phyloP scores from a whole-genome alignment of 768 basidiomycete genomes.

The Amanita jacksonii region DNA sequence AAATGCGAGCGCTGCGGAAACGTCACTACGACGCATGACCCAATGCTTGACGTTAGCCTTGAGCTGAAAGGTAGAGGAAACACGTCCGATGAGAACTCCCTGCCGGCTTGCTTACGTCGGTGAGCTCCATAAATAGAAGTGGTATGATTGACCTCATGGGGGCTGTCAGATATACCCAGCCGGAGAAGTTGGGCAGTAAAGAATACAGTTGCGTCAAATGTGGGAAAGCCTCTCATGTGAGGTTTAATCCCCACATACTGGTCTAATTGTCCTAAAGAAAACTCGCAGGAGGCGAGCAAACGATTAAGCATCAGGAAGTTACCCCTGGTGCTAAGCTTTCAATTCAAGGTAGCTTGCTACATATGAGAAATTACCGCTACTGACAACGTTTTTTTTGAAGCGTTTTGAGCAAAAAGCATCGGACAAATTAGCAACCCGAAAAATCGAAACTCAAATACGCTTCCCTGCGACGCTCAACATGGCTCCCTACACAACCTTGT shows the following conservation, averaged over 20 bases:
- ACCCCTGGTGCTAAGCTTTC: constrained; percentile 86
- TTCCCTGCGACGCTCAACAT: constrained; percentile 84
- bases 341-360: constrained; percentile 66
- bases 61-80: constrained; percentile 44
- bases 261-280: constrained; percentile 5
- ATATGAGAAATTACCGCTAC: background rate
- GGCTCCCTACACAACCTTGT: constrained; percentile 73
- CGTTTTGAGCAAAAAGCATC: constrained; percentile 84
- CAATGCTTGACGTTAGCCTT: constrained; percentile 85
- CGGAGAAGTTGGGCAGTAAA: constrained; percentile 75
- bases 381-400: constrained; percentile 28
- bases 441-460: constrained; percentile 75
- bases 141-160: constrained; percentile 6
- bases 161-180: constrained; percentile 68
- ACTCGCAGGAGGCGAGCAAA: constrained; percentile 64
- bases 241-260: constrained; percentile 14
- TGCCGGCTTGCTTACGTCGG: constrained; percentile 71
- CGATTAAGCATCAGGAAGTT: constrained; percentile 77
- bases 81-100: constrained; percentile 45
- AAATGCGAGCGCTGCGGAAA: constrained; percentile 80
- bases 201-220: constrained; percentile 84
- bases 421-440: constrained; percentile 60
- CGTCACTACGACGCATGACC: constrained; percentile 72
- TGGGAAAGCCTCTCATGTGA: constrained; percentile 54
- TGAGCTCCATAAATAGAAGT: constrained; percentile 18